A percentile compares a stretch with the other conserved stretches of the same genome.
Evolutionary conservation across 2,329 filamentous ascomycete genomes (phyloP).

Genomic region (Sporothrix dimorphospora): DNA sequence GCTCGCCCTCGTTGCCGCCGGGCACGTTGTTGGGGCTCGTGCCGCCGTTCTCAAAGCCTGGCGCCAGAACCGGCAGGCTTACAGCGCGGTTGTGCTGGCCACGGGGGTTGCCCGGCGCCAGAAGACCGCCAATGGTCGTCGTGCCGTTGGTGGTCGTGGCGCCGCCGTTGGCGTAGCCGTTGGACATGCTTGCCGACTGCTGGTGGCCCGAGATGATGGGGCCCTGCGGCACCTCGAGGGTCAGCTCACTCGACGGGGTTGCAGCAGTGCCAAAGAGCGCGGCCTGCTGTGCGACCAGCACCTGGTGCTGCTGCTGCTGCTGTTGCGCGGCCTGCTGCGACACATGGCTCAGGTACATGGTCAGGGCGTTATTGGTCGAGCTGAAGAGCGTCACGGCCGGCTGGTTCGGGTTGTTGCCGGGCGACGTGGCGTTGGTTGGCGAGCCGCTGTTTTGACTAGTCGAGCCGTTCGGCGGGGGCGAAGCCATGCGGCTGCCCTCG

Average conservation of each 20-base stretch:
- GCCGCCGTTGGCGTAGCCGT: slow-evolving; percentile 56
- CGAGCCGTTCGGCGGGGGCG: slow-evolving; percentile 62
- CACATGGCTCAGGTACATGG: slow-evolving; percentile 88
- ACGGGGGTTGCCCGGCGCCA: slow-evolving; percentile 69
- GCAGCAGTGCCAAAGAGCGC: slow-evolving; percentile 77
- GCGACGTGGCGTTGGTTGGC: slow-evolving; percentile 51
- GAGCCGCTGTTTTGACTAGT: slow-evolving; percentile 59
- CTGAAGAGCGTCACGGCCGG: slow-evolving; percentile 75
- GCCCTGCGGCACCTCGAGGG: slow-evolving; percentile 63
- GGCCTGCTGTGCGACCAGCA: slow-evolving; percentile 74
- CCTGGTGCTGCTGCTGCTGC: slow-evolving; percentile 73
- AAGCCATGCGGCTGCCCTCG: slow-evolving; percentile 63
- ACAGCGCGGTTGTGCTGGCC: slow-evolving; percentile 78
- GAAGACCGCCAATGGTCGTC: slow-evolving; percentile 74
- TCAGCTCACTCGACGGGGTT: slow-evolving; percentile 60
- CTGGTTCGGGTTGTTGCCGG: slow-evolving; percentile 43
- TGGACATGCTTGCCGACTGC: slow-evolving; percentile 67
- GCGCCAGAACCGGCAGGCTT: slow-evolving; percentile 75
- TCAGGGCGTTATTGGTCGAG: slow-evolving; percentile 83
- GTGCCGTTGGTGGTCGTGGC: slow-evolving; percentile 55
- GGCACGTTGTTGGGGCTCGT: slow-evolving; percentile 55
- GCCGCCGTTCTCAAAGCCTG: slow-evolving; percentile 64
- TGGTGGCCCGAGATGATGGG: slow-evolving; percentile 62
- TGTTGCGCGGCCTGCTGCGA: slow-evolving; percentile 73
- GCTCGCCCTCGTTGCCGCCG: slow-evolving; percentile 54